Percentiles rank a stretch among this genome's conserved stretches.
Conservation (phyloP, 805 yeast genomes). For the Torulaspora quercuum region DNA sequence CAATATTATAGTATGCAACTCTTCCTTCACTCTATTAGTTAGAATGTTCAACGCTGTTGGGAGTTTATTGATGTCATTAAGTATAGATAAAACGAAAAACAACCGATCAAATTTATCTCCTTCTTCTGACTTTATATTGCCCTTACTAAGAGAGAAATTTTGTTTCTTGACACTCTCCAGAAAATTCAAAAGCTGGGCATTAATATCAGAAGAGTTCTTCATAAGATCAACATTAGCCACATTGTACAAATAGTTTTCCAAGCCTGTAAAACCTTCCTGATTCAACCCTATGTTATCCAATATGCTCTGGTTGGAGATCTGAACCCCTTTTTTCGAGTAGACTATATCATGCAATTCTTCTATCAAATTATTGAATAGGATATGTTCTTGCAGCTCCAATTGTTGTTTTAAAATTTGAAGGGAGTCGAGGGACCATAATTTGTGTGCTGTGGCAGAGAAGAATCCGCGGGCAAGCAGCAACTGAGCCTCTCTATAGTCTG, state of each 20-base stretch:
- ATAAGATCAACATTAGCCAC: constrained; percentile 56
- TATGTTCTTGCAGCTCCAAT: constrained; percentile 53
- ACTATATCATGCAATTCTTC: constrained; percentile 71
- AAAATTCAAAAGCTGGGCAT: constrained; percentile 38
- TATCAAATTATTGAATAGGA: constrained; percentile 65
- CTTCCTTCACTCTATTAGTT: constrained; percentile 53
- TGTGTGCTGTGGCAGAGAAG: constrained; percentile 47
- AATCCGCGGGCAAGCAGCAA: constrained; percentile 47
- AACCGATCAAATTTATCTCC: constrained; percentile 38
- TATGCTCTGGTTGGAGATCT: constrained; percentile 23
- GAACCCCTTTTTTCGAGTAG: constrained; percentile 47
- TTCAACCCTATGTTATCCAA: constrained; percentile 22
- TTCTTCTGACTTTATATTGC: constrained; percentile 19
- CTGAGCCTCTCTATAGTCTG: constrained; percentile 65
- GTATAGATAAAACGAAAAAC: constrained; percentile 50
- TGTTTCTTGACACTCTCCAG: constrained; percentile 18
- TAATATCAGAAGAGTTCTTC: constrained; percentile 45
- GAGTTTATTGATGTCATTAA: constrained; percentile 58
- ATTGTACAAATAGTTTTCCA: constrained; percentile 54
- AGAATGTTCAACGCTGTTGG: constrained; percentile 55
- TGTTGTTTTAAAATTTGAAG: constrained; percentile 49
- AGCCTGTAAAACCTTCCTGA: constrained; percentile 37
- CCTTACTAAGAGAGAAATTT: constrained; percentile 2
- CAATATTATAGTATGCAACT: constrained; percentile 59
- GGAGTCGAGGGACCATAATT: constrained; percentile 57